These are phyloP conservation scores for Termitomyces sp. DNA, from an alignment of 768 basidiomycete genomes.

Conservation along the genomic window DNA sequence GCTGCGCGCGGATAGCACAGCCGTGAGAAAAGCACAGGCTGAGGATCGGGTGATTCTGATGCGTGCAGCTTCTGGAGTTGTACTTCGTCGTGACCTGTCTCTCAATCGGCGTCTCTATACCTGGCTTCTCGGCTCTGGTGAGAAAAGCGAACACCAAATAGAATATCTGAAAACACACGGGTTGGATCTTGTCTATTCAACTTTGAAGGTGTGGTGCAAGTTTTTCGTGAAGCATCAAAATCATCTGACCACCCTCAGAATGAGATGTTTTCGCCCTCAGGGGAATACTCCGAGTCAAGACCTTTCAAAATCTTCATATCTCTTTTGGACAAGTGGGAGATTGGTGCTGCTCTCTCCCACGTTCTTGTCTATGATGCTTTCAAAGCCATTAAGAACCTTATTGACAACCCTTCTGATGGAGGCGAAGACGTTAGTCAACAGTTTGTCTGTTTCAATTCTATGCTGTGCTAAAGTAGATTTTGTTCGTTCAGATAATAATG, in stretches of 20 bases:
- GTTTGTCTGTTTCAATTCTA: not conserved
- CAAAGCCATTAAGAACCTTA: constrained; percentile 55
- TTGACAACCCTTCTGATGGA: constrained; percentile 46
- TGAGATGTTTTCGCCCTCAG: constrained; percentile 71
- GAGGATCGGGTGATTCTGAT: constrained; percentile 82
- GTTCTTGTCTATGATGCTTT: constrained; percentile 76
- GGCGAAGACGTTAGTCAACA: constrained; percentile 53
- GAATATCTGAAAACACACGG: constrained; percentile 64
- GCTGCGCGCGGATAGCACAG: constrained; percentile 65
- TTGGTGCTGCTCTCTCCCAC: constrained; percentile 78
- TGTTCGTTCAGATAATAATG: constrained; percentile 51
- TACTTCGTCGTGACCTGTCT: constrained; percentile 87
- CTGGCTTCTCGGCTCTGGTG: constrained; percentile 86
- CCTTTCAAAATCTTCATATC: constrained; percentile 97
- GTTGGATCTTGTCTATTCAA: constrained; percentile 63
- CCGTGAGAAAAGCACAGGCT: constrained; percentile 59
- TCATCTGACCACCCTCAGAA: constrained; percentile 34
- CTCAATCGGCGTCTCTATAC: constrained; percentile 89
- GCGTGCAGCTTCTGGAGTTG: constrained; percentile 81
- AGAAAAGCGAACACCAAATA: constrained; percentile 70
- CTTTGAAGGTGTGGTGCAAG: constrained; percentile 50
- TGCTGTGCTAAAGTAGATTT: not conserved
- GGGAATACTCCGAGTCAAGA: constrained; percentile 70
- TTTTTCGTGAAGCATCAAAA: not conserved
- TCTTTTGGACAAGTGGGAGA: constrained; percentile 94